A percentile compares a stretch with the other conserved stretches of the same genome.
Conservation (phyloP, 768 basidiomycete genomes). For the Sistotremastrum niveocremeum region DNA sequence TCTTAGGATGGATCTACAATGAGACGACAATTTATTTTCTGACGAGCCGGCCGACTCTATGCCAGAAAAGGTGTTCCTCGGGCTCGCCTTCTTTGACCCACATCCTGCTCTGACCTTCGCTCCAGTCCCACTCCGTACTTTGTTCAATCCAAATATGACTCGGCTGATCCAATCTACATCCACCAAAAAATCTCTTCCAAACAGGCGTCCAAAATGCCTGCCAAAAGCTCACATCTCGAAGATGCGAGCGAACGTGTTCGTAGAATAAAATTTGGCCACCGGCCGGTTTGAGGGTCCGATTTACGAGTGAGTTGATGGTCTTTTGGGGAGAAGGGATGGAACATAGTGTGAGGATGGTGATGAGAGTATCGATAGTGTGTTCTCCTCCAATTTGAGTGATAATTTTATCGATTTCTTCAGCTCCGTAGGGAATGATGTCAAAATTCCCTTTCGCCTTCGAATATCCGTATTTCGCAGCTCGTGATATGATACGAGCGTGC, state of each 20-base stretch:
- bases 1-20: no score
- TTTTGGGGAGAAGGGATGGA: slow-evolving; percentile 42
- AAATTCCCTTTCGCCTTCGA: slow-evolving; percentile 38
- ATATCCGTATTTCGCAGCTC: slow-evolving; percentile 39
- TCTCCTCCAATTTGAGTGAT: slow-evolving; percentile 11
- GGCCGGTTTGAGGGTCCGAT: slow-evolving; percentile 37
- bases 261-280: slow-evolving; percentile 54
- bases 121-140: no score
- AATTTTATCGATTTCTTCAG: slow-evolving; percentile 31
- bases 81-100: slow-evolving; percentile 39
- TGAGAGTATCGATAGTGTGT: slow-evolving; percentile 41
- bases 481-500: slow-evolving; percentile 40
- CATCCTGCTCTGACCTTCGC: slow-evolving; percentile 20
- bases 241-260: slow-evolving; percentile 53
- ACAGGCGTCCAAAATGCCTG: slow-evolving; percentile 61
- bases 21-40: slow-evolving; percentile 10
- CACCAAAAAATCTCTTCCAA: slow-evolving; percentile 47
- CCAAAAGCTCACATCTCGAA: slow-evolving; percentile 50
- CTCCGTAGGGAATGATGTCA: slow-evolving; percentile 47
- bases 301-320: slow-evolving; percentile 32
- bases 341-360: slow-evolving; percentile 56
- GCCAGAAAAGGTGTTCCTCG: slow-evolving; percentile 48
- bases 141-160: slow-evolving; percentile 7
- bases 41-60: slow-evolving; percentile 41
- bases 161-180: slow-evolving; percentile 40